Conservation (phyloP, 768 basidiomycete genomes). For the Leccinum rimulosum region DNA sequence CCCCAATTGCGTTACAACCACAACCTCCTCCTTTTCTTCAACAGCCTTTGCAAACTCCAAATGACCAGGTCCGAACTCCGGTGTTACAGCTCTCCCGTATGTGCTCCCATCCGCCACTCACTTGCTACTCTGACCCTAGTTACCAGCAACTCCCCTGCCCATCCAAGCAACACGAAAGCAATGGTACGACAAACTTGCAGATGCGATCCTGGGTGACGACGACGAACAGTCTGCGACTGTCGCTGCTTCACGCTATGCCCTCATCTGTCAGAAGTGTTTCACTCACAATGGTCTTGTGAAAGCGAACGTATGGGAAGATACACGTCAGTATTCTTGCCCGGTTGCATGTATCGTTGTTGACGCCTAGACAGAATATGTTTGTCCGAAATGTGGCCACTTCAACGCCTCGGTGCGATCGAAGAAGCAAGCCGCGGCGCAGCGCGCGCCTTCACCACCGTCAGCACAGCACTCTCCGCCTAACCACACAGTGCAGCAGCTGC, state of each 20-base stretch:
- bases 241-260: conserved; percentile 61
- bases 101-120: conserved; percentile 16
- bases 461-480: conserved; percentile 8
- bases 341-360: background rate
- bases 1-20: conserved; percentile 34
- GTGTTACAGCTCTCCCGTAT: conserved; percentile 40
- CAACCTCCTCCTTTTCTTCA: conserved; percentile 12
- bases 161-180: conserved; percentile 59
- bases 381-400: conserved; percentile 84
- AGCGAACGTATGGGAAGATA: conserved; percentile 76
- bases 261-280: conserved; percentile 88
- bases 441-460: conserved; percentile 29
- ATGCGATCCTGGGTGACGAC: conserved; percentile 82
- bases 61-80: conserved; percentile 22
- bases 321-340: conserved; percentile 54
- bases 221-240: conserved; percentile 42
- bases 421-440: conserved; percentile 22
- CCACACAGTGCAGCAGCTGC: conserved; percentile 5
- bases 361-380: conserved; percentile 65
- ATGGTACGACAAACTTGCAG: conserved; percentile 87
- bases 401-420: conserved; percentile 50
- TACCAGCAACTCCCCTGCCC: conserved; percentile 38
- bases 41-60: conserved; percentile 20
- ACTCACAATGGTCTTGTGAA: conserved; percentile 86
- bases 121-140: conserved; percentile 9